Evolutionary conservation across 495 filamentous ascomycete genomes (phyloP).

Genomic region (Chlorociboria aeruginascens): DNA sequence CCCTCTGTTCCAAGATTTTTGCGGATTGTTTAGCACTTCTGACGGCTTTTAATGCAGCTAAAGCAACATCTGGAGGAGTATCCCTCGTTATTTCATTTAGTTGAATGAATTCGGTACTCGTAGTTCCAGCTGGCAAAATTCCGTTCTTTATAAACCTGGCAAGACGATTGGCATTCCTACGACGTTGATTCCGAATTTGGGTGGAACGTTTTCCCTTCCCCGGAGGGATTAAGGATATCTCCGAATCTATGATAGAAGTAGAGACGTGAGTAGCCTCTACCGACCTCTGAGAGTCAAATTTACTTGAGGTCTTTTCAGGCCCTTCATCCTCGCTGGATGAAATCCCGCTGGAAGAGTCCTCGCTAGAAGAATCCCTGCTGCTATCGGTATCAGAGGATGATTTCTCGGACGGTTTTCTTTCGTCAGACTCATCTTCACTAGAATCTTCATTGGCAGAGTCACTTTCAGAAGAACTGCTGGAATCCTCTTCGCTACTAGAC

Average conservation of each 20-base stretch:
- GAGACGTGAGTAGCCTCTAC: not conserved
- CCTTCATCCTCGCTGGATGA: conserved; percentile 21
- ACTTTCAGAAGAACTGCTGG: not conserved
- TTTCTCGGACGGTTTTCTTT: not conserved
- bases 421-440: conserved; percentile 11
- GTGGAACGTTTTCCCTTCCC: conserved; percentile 35
- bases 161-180: conserved; percentile 34
- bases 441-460: conserved; percentile 9
- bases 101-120: conserved; percentile 32
- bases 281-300: not conserved
- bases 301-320: conserved; percentile 16
- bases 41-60: conserved; percentile 9
- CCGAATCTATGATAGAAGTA: not conserved
- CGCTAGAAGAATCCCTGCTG: not conserved
- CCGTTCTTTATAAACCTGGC: conserved; percentile 38
- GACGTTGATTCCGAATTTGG: conserved; percentile 41
- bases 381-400: conserved; percentile 4
- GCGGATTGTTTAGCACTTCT: conserved; percentile 8
- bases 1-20: not conserved
- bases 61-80: conserved; percentile 14
- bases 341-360: conserved; percentile 6
- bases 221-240: conserved; percentile 9
- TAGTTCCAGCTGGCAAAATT: conserved; percentile 34
- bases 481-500: not conserved
- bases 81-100: conserved; percentile 16